These are phyloP conservation scores for Lycium barbarum DNA, from an alignment of 257 asterid genomes.

Conservation along the genomic window DNA sequence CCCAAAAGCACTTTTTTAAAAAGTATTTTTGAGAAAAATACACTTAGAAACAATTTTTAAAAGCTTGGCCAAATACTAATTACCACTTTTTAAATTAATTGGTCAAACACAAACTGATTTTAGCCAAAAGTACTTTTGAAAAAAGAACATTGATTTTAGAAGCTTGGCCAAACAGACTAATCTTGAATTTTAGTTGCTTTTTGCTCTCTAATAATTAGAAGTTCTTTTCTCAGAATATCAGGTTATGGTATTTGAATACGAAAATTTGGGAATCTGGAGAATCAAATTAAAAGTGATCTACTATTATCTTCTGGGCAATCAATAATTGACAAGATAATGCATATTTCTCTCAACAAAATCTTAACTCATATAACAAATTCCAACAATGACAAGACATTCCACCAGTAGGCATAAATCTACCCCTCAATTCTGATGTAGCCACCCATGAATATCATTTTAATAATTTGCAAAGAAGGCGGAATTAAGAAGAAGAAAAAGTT, in stretches of 20 bases:
- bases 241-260: not conserved
- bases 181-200: not conserved
- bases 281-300: not conserved
- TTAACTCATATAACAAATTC: not conserved
- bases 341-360: not conserved
- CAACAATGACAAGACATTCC: not conserved
- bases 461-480: not conserved
- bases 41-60: no score
- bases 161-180: no score
- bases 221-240: not conserved
- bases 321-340: not conserved
- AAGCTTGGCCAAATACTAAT: no score
- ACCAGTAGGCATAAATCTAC: not conserved
- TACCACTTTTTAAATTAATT: no score
- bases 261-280: not conserved
- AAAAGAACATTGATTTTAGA: no score
- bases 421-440: not conserved
- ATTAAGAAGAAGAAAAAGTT: not conserved
- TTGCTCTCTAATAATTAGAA: not conserved
- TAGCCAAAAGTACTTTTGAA: no score
- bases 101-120: no score
- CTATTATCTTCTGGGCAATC: not conserved
- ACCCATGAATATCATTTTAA: not conserved
- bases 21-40: no score
- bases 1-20: no score